Evolutionary conservation across 2,329 filamentous ascomycete species (phyloP).

Genomic region (Macroventuria anomochaeta): DNA sequence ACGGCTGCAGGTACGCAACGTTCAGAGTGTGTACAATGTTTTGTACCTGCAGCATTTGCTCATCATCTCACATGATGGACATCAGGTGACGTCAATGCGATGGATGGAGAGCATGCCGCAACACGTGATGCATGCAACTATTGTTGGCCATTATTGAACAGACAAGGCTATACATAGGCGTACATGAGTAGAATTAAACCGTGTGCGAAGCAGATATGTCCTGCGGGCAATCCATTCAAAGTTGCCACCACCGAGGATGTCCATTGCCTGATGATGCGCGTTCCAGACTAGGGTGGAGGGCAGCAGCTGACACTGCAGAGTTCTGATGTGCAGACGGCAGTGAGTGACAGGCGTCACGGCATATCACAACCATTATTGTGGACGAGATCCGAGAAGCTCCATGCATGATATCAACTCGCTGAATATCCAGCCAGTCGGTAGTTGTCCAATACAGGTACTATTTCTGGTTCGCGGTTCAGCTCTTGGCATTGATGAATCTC

Average conservation of each 20-base stretch:
- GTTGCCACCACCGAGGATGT: background rate
- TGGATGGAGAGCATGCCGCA: too few relatives aligned
- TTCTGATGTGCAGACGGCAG: background rate
- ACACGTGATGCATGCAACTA: background rate
- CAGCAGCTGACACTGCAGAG: conserved; percentile 1
- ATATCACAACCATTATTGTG: background rate
- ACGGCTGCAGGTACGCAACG: background rate
- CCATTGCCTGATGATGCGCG: background rate
- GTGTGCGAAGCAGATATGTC: background rate
- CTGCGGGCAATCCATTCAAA: background rate
- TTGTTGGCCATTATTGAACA: background rate
- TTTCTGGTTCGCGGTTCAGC: background rate
- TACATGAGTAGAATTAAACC: background rate
- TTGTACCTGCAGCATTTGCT: background rate
- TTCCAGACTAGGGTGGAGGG: background rate
- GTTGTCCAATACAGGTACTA: background rate
- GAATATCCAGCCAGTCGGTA: background rate
- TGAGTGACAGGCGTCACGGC: background rate
- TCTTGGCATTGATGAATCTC: background rate
- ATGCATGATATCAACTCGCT: too few relatives aligned
- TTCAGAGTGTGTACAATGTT: too few relatives aligned
- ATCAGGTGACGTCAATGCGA: background rate
- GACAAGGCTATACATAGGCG: background rate
- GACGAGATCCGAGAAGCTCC: background rate
- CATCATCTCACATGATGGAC: background rate